These are phyloP conservation scores for Priceomyces fermenticarens DNA, from an alignment of 805 yeast species.

Conservation along the genomic window DNA sequence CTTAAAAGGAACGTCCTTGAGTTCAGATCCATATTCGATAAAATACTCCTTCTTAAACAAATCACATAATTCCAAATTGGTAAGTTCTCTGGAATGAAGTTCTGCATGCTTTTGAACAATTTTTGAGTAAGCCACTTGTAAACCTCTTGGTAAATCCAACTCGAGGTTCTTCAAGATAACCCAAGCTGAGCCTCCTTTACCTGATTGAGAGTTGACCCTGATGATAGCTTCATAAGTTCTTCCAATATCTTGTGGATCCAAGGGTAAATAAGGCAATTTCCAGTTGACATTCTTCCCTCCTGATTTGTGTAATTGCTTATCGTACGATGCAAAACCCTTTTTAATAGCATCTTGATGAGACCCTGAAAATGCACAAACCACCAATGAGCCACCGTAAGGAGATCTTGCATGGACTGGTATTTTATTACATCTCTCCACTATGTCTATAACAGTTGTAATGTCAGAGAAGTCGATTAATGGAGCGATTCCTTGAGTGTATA, in stretches of 20 bases:
- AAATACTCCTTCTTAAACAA: conserved; percentile 62
- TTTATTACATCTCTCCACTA: conserved; percentile 77
- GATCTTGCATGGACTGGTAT: conserved; percentile 77
- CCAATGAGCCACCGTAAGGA: conserved; percentile 80
- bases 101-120: conserved; percentile 72
- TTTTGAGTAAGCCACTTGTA: conserved; percentile 73
- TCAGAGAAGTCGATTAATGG: conserved; percentile 74
- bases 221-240: conserved; percentile 90
- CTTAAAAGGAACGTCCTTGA: conserved; percentile 25
- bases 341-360: conserved; percentile 89
- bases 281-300: conserved; percentile 44
- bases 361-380: conserved; percentile 80
- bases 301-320: conserved; percentile 33
- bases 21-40: conserved; percentile 27
- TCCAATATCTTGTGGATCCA: conserved; percentile 83
- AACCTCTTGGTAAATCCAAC: conserved; percentile 75
- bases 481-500: conserved; percentile 74
- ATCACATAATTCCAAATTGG: conserved; percentile 58
- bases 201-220: conserved; percentile 83
- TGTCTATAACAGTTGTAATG: conserved; percentile 60
- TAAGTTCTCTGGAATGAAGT: conserved; percentile 66
- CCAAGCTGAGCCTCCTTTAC: conserved; percentile 91
- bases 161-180: conserved; percentile 72
- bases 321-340: conserved; percentile 64
- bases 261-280: conserved; percentile 79